Evolutionary conservation across 495 filamentous ascomycete genomes (phyloP), one percentile per base, ranked within the genome.

Genomic region (Chaetomium fimeti): DNA sequence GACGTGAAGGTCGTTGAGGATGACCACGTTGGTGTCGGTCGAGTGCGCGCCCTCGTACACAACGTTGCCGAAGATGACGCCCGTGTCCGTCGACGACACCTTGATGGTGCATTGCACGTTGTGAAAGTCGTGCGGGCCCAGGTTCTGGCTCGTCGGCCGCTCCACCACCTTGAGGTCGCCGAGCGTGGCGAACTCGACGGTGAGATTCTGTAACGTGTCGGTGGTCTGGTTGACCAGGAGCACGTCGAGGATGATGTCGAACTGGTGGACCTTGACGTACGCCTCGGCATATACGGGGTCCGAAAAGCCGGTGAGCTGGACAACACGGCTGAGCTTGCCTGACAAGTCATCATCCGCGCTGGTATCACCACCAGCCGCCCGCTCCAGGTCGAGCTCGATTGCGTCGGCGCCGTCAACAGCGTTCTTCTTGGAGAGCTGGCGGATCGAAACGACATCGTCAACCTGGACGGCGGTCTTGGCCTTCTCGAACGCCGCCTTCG

Each of bases 91-190:
- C 28, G 92, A 97, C 16, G 91, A 95, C 22, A 99, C 95, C 82
- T 97, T 98, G 83, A 99, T 93, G n/a, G 94, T 98, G 72, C 90
- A 91, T 77, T 98, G 94, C 25, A 98, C 91, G 72, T 97, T 97
- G 78, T 92, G 86, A 84, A 99, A 99, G 71, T 97, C 93, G 71
- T 95, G 92, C 5, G 93, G 91, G 18, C 86, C 92, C 4, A 99
- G 84, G 74, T 97, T 98, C 76, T 98, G 93, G 13, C 92, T 97
- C 1, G 92, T 93, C 45, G 95, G 95, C 38, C 92, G 86, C 78
- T 98, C 95, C 20, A 99, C 93, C 57, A 99, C 95, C 80, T 98
- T 98, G 64, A 99, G 85, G 75, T 99, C 95, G 62, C 95, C 95
- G 1, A 99, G 83, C 0, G 95, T 99, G 55, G 95, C 95, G 70